Evolutionary conservation across 768 basidiomycete species (phyloP).

Genomic region (Lentinula raphanica): DNA sequence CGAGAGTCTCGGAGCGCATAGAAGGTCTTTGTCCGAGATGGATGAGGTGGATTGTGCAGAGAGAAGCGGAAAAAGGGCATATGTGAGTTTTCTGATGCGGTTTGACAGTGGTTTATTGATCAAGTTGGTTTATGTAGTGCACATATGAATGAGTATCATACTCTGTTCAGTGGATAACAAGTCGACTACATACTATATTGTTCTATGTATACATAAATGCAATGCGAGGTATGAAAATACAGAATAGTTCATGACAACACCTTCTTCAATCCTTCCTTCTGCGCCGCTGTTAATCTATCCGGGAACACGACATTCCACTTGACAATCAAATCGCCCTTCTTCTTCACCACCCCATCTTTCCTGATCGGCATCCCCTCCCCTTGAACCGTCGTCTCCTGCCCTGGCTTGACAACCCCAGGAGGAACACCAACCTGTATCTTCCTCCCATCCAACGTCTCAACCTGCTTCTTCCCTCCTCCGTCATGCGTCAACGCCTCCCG

Average conservation of each 20-base stretch:
- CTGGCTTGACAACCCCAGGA: conserved; percentile 66
- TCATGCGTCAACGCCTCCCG: conserved; percentile 77
- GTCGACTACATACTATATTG: too few species aligned
- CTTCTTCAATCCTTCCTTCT: conserved; percentile 78
- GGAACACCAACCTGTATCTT: conserved; percentile 68
- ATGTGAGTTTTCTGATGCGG: conserved; percentile 12
- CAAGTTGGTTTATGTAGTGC: background rate
- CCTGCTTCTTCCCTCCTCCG: conserved; percentile 38
- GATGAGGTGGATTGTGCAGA: conserved; percentile 23
- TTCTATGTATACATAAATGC: background rate
- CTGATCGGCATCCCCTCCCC: conserved; percentile 92
- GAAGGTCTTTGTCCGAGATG: conserved; percentile 24
- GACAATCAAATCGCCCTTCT: conserved; percentile 81
- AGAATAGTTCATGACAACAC: conserved; percentile 39
- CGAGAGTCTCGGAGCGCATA: conserved; percentile 27
- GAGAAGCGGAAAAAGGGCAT: conserved; percentile 19
- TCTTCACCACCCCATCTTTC: conserved; percentile 63
- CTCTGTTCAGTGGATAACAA: too few species aligned
- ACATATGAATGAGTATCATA: background rate
- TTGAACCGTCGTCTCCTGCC: conserved; percentile 59
- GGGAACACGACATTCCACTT: conserved; percentile 87
- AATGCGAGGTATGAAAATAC: background rate
- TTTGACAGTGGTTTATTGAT: too few species aligned
- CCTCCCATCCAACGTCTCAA: conserved; percentile 78
- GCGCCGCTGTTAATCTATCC: conserved; percentile 59